Percentiles rank a stretch among this genome's conserved stretches.
Evolutionary conservation across 306 rosid species (phyloP).

Genomic region (Nissolia schottii): DNA sequence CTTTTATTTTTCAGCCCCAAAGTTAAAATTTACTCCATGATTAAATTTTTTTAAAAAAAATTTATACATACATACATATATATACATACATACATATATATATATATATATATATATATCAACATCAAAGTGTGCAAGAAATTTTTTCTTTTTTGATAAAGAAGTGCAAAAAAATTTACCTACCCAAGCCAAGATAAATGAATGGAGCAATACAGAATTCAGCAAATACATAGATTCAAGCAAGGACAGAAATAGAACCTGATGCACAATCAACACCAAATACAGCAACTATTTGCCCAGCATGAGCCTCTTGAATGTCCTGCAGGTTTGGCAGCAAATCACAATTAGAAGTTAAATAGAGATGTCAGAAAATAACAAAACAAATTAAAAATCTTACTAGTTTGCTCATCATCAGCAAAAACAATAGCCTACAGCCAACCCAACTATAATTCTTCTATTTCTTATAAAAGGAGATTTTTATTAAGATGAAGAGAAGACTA

Average conservation of each 20-base stretch:
- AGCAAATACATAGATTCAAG: not conserved
- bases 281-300: constrained; percentile 98
- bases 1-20: not conserved
- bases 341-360: not conserved
- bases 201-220: not conserved
- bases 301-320: constrained; percentile 99
- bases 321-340: constrained; percentile 24
- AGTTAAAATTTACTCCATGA: not conserved
- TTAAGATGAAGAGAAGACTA: not conserved
- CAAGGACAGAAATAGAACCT: constrained; percentile 49
- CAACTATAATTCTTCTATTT: not conserved
- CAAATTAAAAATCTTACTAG: not conserved
- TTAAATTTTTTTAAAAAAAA: too few relatives aligned
- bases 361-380: not conserved
- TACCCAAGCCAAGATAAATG: too few relatives aligned
- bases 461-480: not conserved
- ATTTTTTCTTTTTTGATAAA: too few relatives aligned
- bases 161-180: too few relatives aligned
- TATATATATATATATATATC: too few relatives aligned
- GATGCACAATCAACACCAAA: constrained; percentile 99
- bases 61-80: too few relatives aligned
- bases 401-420: constrained; percentile 1
- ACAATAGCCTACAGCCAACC: not conserved
- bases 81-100: too few relatives aligned
- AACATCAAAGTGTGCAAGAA: not conserved